Evolutionary conservation across 768 basidiomycete genomes (phyloP).

Genomic region (Tephrocybe sp.): DNA sequence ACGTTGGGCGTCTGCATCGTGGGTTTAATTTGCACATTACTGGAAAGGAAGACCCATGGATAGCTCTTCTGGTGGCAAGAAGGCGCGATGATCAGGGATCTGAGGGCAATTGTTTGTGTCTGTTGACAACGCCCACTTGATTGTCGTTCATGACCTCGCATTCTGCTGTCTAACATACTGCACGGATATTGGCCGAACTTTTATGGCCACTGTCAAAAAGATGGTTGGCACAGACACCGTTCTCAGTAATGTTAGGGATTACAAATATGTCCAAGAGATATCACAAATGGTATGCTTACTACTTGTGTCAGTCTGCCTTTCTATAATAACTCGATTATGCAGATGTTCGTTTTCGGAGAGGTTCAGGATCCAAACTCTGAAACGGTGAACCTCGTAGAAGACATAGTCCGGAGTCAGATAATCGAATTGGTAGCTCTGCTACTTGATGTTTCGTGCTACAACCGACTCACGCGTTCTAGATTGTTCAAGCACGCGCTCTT

Average conservation of each 20-base stretch:
- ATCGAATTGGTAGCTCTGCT: conserved; percentile 70
- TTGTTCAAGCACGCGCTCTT: conserved; percentile 84
- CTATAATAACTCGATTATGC: conserved; percentile 1
- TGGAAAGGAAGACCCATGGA: too few species aligned
- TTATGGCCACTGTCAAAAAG: conserved; percentile 17
- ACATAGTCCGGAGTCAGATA: conserved; percentile 87
- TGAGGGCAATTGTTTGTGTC: too few species aligned
- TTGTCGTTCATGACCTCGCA: too few species aligned
- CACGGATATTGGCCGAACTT: background rate
- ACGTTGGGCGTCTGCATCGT: too few species aligned
- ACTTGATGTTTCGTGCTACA: conserved; percentile 5
- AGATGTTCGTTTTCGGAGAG: conserved; percentile 99
- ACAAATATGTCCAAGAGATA: conserved; percentile 91
- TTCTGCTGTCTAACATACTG: too few species aligned
- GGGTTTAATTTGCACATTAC: too few species aligned
- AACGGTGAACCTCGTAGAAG: conserved; percentile 93
- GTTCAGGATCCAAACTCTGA: conserved; percentile 87
- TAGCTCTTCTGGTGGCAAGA: too few species aligned
- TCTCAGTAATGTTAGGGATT: conserved; percentile 45
- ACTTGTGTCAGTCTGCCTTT: background rate
- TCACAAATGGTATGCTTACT: conserved; percentile 77
- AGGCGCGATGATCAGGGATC: too few species aligned
- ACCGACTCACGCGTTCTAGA: conserved; percentile 41
- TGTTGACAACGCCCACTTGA: too few species aligned
- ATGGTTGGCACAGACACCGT: conserved; percentile 11